phyloP scores from a whole-genome alignment of 352 stramenopile genomes.

The Phytophthora tentaculata region DNA sequence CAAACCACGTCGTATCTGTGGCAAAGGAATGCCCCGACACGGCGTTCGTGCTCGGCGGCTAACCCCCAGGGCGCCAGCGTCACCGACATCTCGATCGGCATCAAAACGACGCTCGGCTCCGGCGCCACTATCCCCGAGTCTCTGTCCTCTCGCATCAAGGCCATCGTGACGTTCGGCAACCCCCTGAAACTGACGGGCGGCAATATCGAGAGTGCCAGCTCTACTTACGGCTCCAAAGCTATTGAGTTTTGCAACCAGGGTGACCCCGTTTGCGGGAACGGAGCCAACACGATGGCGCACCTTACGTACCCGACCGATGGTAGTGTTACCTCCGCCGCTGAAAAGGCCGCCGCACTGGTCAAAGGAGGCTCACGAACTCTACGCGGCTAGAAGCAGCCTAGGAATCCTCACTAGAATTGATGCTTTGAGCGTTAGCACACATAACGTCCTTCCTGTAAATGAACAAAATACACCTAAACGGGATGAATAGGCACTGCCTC shows the following conservation, averaged over 20 bases:
- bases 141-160: conserved; percentile 37
- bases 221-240: conserved; percentile 33
- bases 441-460: no score
- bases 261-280: conserved; percentile 38
- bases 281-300: conserved; percentile 41
- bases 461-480: no score
- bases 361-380: conserved; percentile 5
- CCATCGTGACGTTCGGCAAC: conserved; percentile 47
- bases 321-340: conserved; percentile 9
- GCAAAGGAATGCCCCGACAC: conserved; percentile 38
- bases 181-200: conserved; percentile 34
- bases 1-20: conserved; percentile 36
- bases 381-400: no score
- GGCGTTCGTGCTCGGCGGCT: conserved; percentile 36
- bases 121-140: conserved; percentile 29
- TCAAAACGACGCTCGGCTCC: conserved; percentile 33
- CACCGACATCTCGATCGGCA: conserved; percentile 40
- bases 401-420: no score
- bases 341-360: conserved; percentile 33
- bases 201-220: conserved; percentile 33
- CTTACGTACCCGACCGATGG: conserved; percentile 33
- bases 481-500: no score
- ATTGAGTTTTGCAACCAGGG: conserved; percentile 42
- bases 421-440: no score
- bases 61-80: no score